These are phyloP conservation scores for Sanghuangporus weigelae DNA, from an alignment of 1,284 basidiomycete genomes.

Conservation along the genomic window DNA sequence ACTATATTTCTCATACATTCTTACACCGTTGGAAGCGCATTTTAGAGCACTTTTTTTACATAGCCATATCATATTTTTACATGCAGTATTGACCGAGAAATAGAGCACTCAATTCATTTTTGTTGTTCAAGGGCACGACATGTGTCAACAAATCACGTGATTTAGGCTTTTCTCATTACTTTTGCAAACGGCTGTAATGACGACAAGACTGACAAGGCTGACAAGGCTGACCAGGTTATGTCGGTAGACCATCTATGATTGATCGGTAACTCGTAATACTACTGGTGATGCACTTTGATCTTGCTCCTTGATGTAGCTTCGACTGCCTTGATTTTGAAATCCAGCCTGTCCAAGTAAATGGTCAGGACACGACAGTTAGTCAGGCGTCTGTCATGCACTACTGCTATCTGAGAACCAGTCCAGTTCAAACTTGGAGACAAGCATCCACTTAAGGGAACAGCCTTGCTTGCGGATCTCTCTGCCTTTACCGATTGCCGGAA, in stretches of 20 bases:
- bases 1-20: too few species aligned
- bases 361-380: conserved; percentile 39
- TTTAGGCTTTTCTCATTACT: too few species aligned
- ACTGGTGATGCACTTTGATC: conserved; percentile 15
- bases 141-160: too few species aligned
- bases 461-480: conserved; percentile 53
- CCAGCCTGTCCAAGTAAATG: conserved; percentile 44
- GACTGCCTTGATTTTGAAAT: conserved; percentile 79
- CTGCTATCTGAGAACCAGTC: conserved; percentile 4
- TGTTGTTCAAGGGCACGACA: too few species aligned
- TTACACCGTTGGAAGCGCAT: too few species aligned
- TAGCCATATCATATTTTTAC: too few species aligned
- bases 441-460: conserved; percentile 69
- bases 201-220: too few species aligned
- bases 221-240: conserved; percentile 60
- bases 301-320: conserved; percentile 41
- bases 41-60: too few species aligned
- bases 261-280: not conserved
- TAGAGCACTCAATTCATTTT: too few species aligned
- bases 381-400: not conserved
- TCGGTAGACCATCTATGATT: conserved; percentile 30
- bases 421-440: conserved; percentile 50
- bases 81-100: too few species aligned
- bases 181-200: too few species aligned
- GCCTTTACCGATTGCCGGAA: conserved; percentile 34